Evolutionary conservation across 2,329 filamentous ascomycete genomes (phyloP).

Genomic region (Talaromyces funiculosus): DNA sequence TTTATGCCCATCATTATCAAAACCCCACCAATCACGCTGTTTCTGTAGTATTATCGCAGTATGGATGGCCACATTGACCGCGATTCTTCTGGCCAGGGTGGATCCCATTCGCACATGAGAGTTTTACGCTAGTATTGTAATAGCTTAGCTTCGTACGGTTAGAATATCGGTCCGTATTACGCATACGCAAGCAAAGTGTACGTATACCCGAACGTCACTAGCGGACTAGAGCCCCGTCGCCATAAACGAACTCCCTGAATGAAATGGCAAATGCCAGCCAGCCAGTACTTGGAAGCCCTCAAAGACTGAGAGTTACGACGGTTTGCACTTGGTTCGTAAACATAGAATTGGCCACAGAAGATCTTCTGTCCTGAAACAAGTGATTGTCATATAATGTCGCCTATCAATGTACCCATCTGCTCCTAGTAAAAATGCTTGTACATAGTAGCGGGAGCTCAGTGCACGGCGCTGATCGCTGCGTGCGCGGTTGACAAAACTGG

Average conservation of each 20-base stretch:
- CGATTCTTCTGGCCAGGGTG: neutral
- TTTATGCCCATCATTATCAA: neutral
- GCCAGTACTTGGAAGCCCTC: neutral
- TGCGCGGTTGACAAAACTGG: neutral
- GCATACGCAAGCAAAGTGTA: neutral
- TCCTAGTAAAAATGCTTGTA: neutral
- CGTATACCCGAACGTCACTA: neutral
- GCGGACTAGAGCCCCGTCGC: conserved; percentile 2
- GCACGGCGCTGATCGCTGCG: neutral
- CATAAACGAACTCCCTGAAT: neutral
- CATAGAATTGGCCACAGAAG: neutral
- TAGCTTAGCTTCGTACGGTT: neutral
- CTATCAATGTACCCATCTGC: too few species aligned
- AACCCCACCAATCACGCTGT: neutral
- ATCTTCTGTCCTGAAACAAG: neutral
- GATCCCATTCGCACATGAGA: neutral
- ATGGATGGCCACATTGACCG: neutral
- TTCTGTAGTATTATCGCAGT: neutral
- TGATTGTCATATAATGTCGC: neutral
- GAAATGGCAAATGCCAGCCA: neutral
- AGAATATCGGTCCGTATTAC: neutral
- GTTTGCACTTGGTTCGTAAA: neutral
- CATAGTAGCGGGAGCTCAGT: neutral
- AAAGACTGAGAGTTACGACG: neutral
- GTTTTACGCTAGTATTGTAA: neutral